Evolutionary conservation across 495 filamentous ascomycete species (phyloP).

Genomic region (Tuber brumale): DNA sequence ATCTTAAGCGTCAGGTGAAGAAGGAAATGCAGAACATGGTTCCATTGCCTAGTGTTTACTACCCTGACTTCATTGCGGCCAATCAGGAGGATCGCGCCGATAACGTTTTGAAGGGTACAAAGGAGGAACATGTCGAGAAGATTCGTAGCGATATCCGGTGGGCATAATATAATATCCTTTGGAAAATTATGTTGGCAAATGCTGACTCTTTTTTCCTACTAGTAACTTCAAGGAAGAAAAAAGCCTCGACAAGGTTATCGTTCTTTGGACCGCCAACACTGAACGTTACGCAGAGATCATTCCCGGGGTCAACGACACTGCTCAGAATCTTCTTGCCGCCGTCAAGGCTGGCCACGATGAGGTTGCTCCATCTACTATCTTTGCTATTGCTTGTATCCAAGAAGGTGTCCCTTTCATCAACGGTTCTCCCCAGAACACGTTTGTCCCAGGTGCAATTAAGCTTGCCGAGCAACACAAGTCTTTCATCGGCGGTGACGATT

Average conservation of each 20-base stretch:
- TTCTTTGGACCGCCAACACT: slow-evolving; percentile 98
- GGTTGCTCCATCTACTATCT: slow-evolving; percentile 88
- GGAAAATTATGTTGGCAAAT: slow-evolving; percentile 14
- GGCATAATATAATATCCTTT: slow-evolving; percentile 31
- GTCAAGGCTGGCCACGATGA: slow-evolving; percentile 83
- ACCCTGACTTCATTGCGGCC: slow-evolving; percentile 97
- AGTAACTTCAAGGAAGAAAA: slow-evolving; percentile 87
- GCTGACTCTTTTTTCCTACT: slow-evolving; percentile 38
- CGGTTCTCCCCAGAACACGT: slow-evolving; percentile 97
- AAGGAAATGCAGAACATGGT: slow-evolving; percentile 89
- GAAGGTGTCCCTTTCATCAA: slow-evolving; percentile 96
- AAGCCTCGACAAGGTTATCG: slow-evolving; percentile 87
- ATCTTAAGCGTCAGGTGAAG: slow-evolving; percentile 76
- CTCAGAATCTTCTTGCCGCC: slow-evolving; percentile 81
- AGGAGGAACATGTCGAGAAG: slow-evolving; percentile 88
- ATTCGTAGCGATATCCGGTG: slow-evolving; percentile 93
- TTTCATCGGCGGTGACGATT: slow-evolving; percentile 97
- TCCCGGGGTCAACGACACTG: slow-evolving; percentile 88
- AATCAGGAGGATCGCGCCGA: slow-evolving; percentile 98
- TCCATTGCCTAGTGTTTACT: slow-evolving; percentile 92
- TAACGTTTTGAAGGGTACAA: slow-evolving; percentile 75
- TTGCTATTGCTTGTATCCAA: slow-evolving; percentile 87
- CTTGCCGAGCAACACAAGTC: slow-evolving; percentile 80
- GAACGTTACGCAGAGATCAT: slow-evolving; percentile 90
- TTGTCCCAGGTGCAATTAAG: slow-evolving; percentile 85